Base-by-base conservation (phyloP, 2,329 filamentous ascomycete genomes). In the Xylaria arbuscula region DNA sequence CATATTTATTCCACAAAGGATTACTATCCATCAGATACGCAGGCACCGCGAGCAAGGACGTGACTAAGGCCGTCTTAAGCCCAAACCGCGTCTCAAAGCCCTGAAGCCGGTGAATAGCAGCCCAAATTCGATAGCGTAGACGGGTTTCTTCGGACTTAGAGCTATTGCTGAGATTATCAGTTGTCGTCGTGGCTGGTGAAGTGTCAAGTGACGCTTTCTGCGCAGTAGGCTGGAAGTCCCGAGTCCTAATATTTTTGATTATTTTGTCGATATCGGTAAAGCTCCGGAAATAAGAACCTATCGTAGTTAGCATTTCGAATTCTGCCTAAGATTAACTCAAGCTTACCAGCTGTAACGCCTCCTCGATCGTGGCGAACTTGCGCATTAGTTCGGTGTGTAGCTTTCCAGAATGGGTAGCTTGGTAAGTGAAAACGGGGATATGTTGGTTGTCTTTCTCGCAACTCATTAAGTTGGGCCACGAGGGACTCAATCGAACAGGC, bases 321-420 rank as follows among this genome's bases (percentile, higher is more conserved):
- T 24, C 2, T 42, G 1, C 32, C 1, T 22, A 42, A 11, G 22
- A 53, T 40, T n/a, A 19, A 22, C 62, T 15, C 9, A 74, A 75
- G 34, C 72, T 80, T 78, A 74, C 85, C 85, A 5, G 86, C 86
- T 4, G 87, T 88, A 22, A 87, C 81, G 28, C 87, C 86, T 19
- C 87, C 87, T 68, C 87, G 81, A 72, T 89, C 87, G 70, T 89
- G 87, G 38, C 86, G 81, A 4, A 89, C 86, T 70, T 88, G 86
- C 2, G 83, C 81, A 72, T 88, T 89, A 6, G 84, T 84, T 40
- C 86, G 80, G 70, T 87, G 83, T 1, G 88, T 64, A 4, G 85
- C 81, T 72, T 89, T 89, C 53, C 74, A 72, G n/a, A 85, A 80
- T 0, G 86, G 85, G 69, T 89, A 88, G 0, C 83, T 85, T 3